Base-by-base conservation (phyloP, 2,329 filamentous ascomycete genomes). In the Xylariaceae sp. region DNA sequence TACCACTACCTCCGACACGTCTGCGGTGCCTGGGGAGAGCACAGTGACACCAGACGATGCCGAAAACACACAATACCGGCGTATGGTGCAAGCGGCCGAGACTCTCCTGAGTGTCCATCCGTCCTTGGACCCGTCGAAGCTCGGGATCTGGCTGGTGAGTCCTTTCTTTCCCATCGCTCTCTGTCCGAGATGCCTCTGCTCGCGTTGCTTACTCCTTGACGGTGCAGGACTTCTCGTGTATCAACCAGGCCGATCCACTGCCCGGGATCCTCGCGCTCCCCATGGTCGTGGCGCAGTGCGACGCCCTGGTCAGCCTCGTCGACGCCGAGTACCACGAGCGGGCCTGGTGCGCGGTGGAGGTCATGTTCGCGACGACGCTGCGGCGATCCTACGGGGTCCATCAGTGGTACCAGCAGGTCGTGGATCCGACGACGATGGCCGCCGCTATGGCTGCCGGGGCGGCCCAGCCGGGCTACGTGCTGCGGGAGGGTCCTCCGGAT, bases 261-360 rank as follows among this genome's bases (percentile, higher is more conserved):
- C 35, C 41, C 4, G 60, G 61, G 5, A 53, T 62, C 5, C 36
- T 43, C 2, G 51, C 58, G 0, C 47, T 64, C 10, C 59, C 57
- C 9, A 46, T 64, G 38, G 51, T 56, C 28, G 40, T 63, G n/a
- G 45, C 55, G 2, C 58, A 63, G 35, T 63, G 61, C 45, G 43
- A 64, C 39, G 58, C 53, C 4, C 45, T 63, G 30, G 58, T 64
- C 41, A 63, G 60, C 29, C 48, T 65, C 19, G 40, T 53, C 2
- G 56, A 61, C 26, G 46, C 55, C 3, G 15, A 33, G 1, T 63
- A 62, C 40, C 56, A 58, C 39, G 39, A 43, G 5, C 50, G 60
- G 1, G 57, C 59, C 2, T 63, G 61, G 60, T 63, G 60, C 41
- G 52, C 45, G 2, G 51, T 60, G 5, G 60, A 64, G 36, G 52